These are phyloP conservation scores for Paxillus rubicundulus DNA, from an alignment of 768 basidiomycete species.

Conservation along the genomic window DNA sequence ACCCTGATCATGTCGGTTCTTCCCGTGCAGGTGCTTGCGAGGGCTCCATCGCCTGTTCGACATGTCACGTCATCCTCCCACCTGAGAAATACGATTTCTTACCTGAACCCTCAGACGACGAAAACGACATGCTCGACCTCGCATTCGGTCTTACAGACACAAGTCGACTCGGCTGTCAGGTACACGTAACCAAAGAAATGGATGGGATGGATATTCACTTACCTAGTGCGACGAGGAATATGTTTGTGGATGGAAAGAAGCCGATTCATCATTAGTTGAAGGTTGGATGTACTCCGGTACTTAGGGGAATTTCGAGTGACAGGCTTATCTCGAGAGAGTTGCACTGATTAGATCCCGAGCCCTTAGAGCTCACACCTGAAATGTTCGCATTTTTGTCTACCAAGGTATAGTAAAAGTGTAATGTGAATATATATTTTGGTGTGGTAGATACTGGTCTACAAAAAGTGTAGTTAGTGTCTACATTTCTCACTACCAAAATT, in stretches of 20 bases:
- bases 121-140: constrained; percentile 98
- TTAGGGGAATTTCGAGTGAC: too few relatives aligned
- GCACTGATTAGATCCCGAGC: too few relatives aligned
- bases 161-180: constrained; percentile 77
- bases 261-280: constrained; percentile 43
- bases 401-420: too few relatives aligned
- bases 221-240: constrained; percentile 91
- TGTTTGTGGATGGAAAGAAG: constrained; percentile 89
- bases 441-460: too few relatives aligned
- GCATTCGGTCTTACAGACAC: constrained; percentile 97
- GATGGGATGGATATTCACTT: constrained; percentile 84
- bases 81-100: constrained; percentile 81
- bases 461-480: too few relatives aligned
- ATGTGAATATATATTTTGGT: too few relatives aligned
- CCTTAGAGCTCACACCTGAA: too few relatives aligned
- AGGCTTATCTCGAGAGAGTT: too few relatives aligned
- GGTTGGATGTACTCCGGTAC: background rate
- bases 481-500: too few relatives aligned
- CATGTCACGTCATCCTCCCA: constrained; percentile 81
- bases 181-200: constrained; percentile 73
- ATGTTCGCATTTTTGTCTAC: too few relatives aligned
- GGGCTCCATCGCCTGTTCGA: constrained; percentile 94
- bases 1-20: background rate
- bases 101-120: constrained; percentile 94
- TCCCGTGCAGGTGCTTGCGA: constrained; percentile 84